These are phyloP conservation scores for Ascochyta viciae-villosae DNA, from an alignment of 2,329 filamentous ascomycete genomes.

Conservation along the genomic window DNA sequence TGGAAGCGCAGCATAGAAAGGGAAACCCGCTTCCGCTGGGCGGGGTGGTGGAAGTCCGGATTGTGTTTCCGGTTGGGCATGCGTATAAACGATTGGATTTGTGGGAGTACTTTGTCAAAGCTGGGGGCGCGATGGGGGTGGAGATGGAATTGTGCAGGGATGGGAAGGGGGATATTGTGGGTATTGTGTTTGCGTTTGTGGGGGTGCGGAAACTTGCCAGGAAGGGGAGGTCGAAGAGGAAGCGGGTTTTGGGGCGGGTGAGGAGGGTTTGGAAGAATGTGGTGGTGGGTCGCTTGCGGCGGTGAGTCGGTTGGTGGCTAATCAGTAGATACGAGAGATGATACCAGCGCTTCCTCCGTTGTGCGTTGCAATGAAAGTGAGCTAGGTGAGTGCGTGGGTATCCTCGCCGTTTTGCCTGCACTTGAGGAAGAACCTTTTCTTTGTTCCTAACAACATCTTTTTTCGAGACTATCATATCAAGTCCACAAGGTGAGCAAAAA, in stretches of 20 bases:
- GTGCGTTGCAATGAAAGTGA: too few species aligned
- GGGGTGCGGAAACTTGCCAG: not conserved
- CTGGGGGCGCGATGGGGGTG: not conserved
- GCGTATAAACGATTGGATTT: accelerated
- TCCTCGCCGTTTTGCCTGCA: too few species aligned
- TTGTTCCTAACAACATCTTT: too few species aligned
- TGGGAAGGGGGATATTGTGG: not conserved
- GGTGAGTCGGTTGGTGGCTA: too few species aligned
- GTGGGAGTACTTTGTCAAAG: not conserved
- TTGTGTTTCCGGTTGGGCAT: not conserved
- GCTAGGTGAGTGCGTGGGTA: too few species aligned
- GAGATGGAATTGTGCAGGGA: not conserved
- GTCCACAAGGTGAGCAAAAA: too few species aligned
- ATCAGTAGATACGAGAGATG: too few species aligned
- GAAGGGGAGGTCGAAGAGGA: not conserved
- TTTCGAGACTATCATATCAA: too few species aligned
- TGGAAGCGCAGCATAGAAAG: not conserved
- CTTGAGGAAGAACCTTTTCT: too few species aligned
- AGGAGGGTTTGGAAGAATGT: not conserved
- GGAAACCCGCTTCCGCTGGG: not conserved
- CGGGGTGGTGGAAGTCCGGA: not conserved
- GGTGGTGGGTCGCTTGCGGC: not conserved
- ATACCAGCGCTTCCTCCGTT: too few species aligned
- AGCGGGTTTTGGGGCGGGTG: not conserved
- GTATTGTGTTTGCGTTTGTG: not conserved